Percentiles rank a stretch among this genome's conserved stretches.
Conservation (phyloP, 352 stramenopile species). For the Globisporangium acanthophoron region DNA sequence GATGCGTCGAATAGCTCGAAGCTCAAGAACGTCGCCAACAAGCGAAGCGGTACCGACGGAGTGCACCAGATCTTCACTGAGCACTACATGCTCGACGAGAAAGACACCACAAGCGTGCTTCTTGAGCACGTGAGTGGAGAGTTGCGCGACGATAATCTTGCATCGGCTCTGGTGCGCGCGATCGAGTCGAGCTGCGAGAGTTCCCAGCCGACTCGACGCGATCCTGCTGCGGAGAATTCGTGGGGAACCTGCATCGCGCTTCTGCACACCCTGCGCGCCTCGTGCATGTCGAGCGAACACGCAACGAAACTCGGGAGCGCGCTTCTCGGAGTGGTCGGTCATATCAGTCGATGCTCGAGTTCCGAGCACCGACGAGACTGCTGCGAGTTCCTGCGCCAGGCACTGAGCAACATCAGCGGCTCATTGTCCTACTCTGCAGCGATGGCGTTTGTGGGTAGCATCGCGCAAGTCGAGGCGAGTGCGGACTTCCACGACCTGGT, state of each 20-base stretch:
- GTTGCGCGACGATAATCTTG: neutral
- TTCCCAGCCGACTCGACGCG: neutral
- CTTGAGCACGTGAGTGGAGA: neutral
- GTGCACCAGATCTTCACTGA: neutral
- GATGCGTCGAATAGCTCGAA: neutral
- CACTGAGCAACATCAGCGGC: constrained; percentile 31
- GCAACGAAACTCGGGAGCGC: constrained; percentile 29
- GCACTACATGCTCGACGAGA: neutral
- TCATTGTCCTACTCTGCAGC: constrained; percentile 31
- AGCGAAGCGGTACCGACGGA: neutral
- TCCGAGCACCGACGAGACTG: constrained; percentile 36
- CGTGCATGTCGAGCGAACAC: constrained; percentile 37
- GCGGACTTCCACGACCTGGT: constrained; percentile 18
- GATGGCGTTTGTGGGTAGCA: constrained; percentile 27
- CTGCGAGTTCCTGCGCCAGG: constrained; percentile 36
- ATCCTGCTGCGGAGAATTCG: constrained; percentile 11
- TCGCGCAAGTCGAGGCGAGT: constrained; percentile 20
- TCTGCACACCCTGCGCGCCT: constrained; percentile 38
- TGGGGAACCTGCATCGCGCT: constrained; percentile 46
- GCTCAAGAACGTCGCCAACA: neutral
- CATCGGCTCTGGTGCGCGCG: neutral
- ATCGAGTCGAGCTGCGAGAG: neutral
- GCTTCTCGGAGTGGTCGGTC: constrained; percentile 36
- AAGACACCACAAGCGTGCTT: neutral
- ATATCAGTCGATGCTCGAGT: constrained; percentile 32